Evolutionary conservation across 75 land plant genomes (phyloP).

Genomic region (Cupressus sempervirens): DNA sequence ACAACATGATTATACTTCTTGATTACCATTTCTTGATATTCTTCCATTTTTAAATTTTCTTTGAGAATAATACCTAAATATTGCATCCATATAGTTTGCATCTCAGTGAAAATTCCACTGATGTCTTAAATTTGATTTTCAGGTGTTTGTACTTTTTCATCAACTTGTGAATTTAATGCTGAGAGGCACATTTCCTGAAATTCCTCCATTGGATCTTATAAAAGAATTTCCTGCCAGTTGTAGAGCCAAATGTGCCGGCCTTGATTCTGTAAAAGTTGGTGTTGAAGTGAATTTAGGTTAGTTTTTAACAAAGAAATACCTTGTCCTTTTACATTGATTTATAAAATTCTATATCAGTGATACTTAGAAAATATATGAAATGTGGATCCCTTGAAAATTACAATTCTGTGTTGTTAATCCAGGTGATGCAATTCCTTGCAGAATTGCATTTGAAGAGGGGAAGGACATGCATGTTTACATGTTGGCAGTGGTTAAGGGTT

Average conservation of each 20-base stretch:
- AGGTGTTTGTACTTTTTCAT: conserved; percentile 78
- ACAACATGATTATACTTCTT: not conserved
- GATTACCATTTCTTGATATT: not conserved
- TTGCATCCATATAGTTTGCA: not conserved
- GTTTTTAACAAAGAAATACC: conserved; percentile 14
- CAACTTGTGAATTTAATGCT: conserved; percentile 60
- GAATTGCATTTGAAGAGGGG: conserved; percentile 93
- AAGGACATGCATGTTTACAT: conserved; percentile 79
- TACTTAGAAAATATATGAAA: no score
- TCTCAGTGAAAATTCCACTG: not conserved
- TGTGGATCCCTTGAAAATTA: not conserved
- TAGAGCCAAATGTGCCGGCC: conserved; percentile 46
- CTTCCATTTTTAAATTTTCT: not conserved
- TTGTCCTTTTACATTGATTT: not conserved
- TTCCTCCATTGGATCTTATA: conserved; percentile 41
- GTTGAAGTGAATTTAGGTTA: conserved; percentile 72
- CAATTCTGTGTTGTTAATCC: conserved; percentile 17
- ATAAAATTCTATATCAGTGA: not conserved
- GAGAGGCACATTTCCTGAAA: conserved; percentile 58
- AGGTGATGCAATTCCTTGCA: conserved; percentile 79
- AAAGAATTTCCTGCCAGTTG: conserved; percentile 25
- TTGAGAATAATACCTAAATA: not conserved
- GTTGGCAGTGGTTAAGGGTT: conserved; percentile 51
- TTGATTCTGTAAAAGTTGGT: conserved; percentile 56
- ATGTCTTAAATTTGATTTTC: conserved; percentile 10